Base-by-base conservation (phyloP, 805 yeast genomes). In the Kregervanrija fluxuum region DNA sequence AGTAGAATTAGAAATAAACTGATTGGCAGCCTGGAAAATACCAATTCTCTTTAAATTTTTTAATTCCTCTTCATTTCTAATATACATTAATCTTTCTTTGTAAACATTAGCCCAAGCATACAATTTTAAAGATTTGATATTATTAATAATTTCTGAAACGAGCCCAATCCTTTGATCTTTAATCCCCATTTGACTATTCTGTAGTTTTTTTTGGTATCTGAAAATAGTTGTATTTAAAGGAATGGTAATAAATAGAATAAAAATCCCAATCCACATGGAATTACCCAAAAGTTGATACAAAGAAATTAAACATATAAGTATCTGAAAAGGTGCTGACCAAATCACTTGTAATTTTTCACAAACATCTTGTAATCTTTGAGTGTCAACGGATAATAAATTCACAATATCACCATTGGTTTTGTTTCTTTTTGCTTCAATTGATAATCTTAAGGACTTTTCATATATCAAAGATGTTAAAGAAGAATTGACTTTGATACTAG, bases 41-140 rank as follows among this genome's bases (percentile, higher is more conserved):
- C 93, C 88, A 70, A 87, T 82, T 53, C 68, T 76, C 52, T 73
- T 77, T 62, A 90, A 72, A 51, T 84, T 88, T 30, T 70, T 70
- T 62, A 89, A 74, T 65, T 89, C 96, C 55, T 80, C 79, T 37
- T 85, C 85, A 58, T 90, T 86, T 73, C 98, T 82, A 13, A 89
- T 93, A 54, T 79, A 67, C 54, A 77, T 76, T 47, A 91, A 71
- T 55, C 82, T 82, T 30, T 71, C 73, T 56, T 78, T 74, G 61
- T 86, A 87, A 3, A 97, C 93, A 22, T 62, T 66, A 65, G 91
- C 98, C 98, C 98, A 91, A 5, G 91, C 93, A 57, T 90, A 90
- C 41, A 91, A 72, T 62, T 91, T 91, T 60, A 91, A 71, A 11
- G 95, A 85, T 67, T 88, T 90, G 64, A 90, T 85, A 58, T 88